Evolutionary conservation across 768 basidiomycete species (phyloP).

Genomic region (Dioszegia aurantiaca): DNA sequence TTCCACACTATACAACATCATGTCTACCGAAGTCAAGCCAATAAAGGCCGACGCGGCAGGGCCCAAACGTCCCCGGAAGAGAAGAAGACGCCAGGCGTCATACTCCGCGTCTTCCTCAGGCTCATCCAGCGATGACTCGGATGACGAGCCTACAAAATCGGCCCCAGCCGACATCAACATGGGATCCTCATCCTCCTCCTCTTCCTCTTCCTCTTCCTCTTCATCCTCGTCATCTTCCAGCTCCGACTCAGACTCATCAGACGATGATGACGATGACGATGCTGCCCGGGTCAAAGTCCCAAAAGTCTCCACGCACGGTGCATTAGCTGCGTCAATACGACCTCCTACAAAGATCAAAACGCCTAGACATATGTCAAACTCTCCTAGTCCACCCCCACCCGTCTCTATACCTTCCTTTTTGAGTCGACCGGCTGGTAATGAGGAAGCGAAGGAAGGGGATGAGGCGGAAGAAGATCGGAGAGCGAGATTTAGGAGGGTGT

Average conservation of each 20-base stretch:
- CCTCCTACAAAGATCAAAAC: constrained; percentile 19
- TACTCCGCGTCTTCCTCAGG: constrained; percentile 24
- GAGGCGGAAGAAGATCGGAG: constrained; percentile 32
- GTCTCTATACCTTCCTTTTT: constrained; percentile 38
- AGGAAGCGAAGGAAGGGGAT: constrained; percentile 16
- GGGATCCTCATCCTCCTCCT: constrained; percentile 23
- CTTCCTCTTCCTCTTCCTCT: constrained; percentile 7
- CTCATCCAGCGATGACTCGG: constrained; percentile 15
- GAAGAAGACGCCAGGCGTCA: constrained; percentile 26
- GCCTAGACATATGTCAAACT: constrained; percentile 14
- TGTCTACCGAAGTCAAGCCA: constrained; percentile 3
- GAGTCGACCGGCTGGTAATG: neutral
- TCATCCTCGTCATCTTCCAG: constrained; percentile 16
- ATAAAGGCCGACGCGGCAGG: neutral
- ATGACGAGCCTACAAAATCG: constrained; percentile 17
- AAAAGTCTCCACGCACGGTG: constrained; percentile 2
- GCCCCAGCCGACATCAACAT: constrained; percentile 16
- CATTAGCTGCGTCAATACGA: constrained; percentile 9
- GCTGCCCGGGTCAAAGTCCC: constrained; percentile 2
- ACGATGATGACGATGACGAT: constrained; percentile 18
- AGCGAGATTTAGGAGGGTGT: constrained; percentile 37
- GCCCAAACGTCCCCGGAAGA: constrained; percentile 15
- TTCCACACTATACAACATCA: neutral
- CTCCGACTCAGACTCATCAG: constrained; percentile 36
- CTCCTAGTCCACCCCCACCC: constrained; percentile 42